phyloP scores from a whole-genome alignment of 768 basidiomycete genomes.

The Phylloporus arenicola region DNA sequence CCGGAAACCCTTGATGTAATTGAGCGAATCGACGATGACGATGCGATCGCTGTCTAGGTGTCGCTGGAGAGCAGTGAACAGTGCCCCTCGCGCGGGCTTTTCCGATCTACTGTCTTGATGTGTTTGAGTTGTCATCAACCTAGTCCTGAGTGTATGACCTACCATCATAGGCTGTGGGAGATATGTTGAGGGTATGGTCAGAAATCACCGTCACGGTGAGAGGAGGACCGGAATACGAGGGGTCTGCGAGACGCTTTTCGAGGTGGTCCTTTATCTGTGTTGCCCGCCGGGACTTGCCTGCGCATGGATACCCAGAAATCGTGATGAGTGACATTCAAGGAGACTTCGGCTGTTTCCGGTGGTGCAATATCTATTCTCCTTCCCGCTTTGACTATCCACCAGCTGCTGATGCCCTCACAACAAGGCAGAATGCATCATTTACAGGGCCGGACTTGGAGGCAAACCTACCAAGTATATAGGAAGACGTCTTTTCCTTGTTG shows the following conservation, averaged over 20 bases:
- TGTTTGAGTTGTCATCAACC: neutral
- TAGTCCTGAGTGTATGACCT: conserved; percentile 13
- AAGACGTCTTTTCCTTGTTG: too few relatives aligned
- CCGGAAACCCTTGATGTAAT: conserved; percentile 99
- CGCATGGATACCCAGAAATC: conserved; percentile 79
- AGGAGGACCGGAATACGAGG: conserved; percentile 48
- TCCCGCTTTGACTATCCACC: too few relatives aligned
- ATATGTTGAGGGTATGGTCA: conserved; percentile 65
- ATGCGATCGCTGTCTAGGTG: conserved; percentile 67
- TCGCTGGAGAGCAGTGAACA: conserved; percentile 81
- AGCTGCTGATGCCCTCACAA: too few relatives aligned
- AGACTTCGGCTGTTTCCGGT: neutral
- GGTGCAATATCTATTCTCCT: too few relatives aligned
- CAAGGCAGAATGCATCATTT: too few relatives aligned
- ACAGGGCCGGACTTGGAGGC: too few relatives aligned
- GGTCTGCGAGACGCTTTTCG: conserved; percentile 43
- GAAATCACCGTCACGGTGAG: conserved; percentile 52
- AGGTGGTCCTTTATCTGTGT: conserved; percentile 57
- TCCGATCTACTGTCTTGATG: conserved; percentile 68
- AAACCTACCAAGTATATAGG: too few relatives aligned
- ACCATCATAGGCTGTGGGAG: conserved; percentile 72
- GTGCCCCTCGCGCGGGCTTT: conserved; percentile 79
- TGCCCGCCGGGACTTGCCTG: conserved; percentile 80
- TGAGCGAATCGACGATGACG: conserved; percentile 84
- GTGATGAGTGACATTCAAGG: conserved; percentile 86